Evolutionary conservation across 371 early-diverging fungal species (phyloP).

Genomic region (Fennellomyces sp.): DNA sequence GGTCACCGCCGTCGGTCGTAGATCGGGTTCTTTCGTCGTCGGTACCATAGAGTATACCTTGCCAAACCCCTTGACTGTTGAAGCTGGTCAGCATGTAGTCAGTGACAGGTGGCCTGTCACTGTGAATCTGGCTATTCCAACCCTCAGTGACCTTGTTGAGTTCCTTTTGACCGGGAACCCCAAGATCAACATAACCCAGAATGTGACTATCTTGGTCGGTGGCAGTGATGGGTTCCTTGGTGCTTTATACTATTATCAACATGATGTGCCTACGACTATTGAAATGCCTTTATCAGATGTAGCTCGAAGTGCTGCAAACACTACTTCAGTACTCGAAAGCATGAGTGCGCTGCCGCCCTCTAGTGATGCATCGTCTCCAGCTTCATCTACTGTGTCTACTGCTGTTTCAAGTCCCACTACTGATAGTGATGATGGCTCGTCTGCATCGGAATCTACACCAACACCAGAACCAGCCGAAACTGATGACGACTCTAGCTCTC

Average conservation of each 20-base stretch:
- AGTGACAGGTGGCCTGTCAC: slow-evolving; percentile 22
- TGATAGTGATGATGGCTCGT: too few species aligned
- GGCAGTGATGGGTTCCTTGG: slow-evolving; percentile 29
- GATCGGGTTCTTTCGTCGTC: slow-evolving; percentile 16
- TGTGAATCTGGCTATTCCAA: slow-evolving; percentile 4
- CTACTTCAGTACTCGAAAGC: too few species aligned
- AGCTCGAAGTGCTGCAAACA: too few species aligned
- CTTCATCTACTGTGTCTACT: too few species aligned
- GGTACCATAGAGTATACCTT: slow-evolving; percentile 25
- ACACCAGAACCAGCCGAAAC: too few species aligned
- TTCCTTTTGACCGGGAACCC: slow-evolving; percentile 14
- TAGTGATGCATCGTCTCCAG: too few species aligned
- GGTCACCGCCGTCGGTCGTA: background rate
- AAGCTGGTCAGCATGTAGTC: too few species aligned
- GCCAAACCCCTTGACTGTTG: slow-evolving; percentile 25
- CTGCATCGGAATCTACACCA: too few species aligned
- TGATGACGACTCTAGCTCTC: too few species aligned
- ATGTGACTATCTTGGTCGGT: slow-evolving; percentile 37
- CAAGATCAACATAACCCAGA: slow-evolving; percentile 33
- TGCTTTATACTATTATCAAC: slow-evolving; percentile 38
- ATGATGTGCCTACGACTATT: slow-evolving; percentile 8
- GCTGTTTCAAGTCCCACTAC: too few species aligned
- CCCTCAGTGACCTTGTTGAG: too few species aligned
- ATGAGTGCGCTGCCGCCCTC: too few species aligned
- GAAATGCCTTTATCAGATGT: background rate